These are phyloP conservation scores for Hanseniaspora gamundiae DNA, from an alignment of 1,139 yeast genomes.

Conservation along the genomic window DNA sequence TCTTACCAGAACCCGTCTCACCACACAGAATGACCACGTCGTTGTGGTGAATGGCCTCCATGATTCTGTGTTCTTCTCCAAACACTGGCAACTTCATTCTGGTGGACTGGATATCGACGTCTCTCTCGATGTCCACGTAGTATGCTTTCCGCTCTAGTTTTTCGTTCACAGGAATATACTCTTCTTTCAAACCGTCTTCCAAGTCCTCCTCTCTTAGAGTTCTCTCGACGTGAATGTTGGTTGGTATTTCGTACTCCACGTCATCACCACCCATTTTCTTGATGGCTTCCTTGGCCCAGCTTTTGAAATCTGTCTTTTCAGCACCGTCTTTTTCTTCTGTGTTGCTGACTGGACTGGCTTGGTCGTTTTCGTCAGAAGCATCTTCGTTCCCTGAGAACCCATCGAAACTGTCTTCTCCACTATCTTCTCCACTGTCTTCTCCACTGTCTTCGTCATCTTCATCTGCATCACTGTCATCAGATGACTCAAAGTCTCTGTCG, in stretches of 20 bases:
- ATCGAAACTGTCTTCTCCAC: background rate
- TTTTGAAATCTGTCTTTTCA: slow-evolving; percentile 31
- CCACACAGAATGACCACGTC: slow-evolving; percentile 90
- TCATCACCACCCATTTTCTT: slow-evolving; percentile 49
- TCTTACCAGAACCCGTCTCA: slow-evolving; percentile 79
- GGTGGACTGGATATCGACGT: slow-evolving; percentile 49
- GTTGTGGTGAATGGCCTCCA: slow-evolving; percentile 93
- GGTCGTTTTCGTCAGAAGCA: slow-evolving; percentile 13
- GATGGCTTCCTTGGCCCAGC: slow-evolving; percentile 40
- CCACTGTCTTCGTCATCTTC: slow-evolving; percentile 12
- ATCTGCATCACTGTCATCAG: slow-evolving; percentile 14
- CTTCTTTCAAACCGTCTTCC: slow-evolving; percentile 51
- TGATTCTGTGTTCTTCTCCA: slow-evolving; percentile 80
- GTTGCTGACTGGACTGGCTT: slow-evolving; percentile 9
- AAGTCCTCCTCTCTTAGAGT: slow-evolving; percentile 48
- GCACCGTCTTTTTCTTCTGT: slow-evolving; percentile 15
- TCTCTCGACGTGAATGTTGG: slow-evolving; percentile 36
- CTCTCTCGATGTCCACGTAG: slow-evolving; percentile 55
- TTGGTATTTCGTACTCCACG: slow-evolving; percentile 34
- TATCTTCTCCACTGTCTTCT: slow-evolving; percentile 11
- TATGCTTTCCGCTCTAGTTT: slow-evolving; percentile 47
- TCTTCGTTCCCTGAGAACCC: slow-evolving; percentile 7
- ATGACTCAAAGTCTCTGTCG: slow-evolving; percentile 31
- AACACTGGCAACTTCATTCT: slow-evolving; percentile 77
- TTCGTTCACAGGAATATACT: slow-evolving; percentile 43